A percentile compares a stretch with the other conserved stretches of the same genome.
These are phyloP conservation scores for Wickerhamomyces bisporus DNA, from an alignment of 805 yeast genomes.

Conservation along the genomic window DNA sequence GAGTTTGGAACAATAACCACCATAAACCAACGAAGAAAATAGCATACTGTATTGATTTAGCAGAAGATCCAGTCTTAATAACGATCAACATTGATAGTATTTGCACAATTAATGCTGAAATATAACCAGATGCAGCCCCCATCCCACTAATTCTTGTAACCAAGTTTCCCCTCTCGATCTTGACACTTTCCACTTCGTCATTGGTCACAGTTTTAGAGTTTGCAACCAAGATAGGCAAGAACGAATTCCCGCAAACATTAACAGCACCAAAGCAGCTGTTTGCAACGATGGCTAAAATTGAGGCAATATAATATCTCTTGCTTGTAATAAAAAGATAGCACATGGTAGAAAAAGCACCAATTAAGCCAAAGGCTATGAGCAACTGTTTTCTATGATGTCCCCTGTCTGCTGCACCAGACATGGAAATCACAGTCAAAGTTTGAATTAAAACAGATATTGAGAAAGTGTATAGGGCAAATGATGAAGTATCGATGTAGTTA, in stretches of 20 bases:
- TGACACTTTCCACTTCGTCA: slow-evolving; percentile 11
- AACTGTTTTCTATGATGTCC: slow-evolving; percentile 55
- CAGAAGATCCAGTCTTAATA: slow-evolving; percentile 31
- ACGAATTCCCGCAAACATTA: slow-evolving; percentile 74
- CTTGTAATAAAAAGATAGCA: slow-evolving; percentile 34
- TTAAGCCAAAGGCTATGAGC: slow-evolving; percentile 48
- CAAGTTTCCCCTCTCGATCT: slow-evolving; percentile 31
- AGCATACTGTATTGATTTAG: slow-evolving; percentile 49
- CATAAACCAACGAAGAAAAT: slow-evolving; percentile 63
- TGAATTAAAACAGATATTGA: slow-evolving; percentile 70
- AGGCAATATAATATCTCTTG: slow-evolving; percentile 44
- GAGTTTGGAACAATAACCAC: slow-evolving; percentile 73
- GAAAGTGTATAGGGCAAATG: slow-evolving; percentile 69
- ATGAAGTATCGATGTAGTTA: slow-evolving; percentile 60
- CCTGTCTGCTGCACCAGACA: slow-evolving; percentile 69
- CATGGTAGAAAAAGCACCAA: slow-evolving; percentile 55
- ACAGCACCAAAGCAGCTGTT: slow-evolving; percentile 74
- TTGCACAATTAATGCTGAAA: slow-evolving; percentile 66
- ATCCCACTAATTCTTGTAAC: slow-evolving; percentile 55
- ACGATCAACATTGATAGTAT: slow-evolving; percentile 49
- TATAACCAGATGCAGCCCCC: slow-evolving; percentile 69
- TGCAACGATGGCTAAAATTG: slow-evolving; percentile 53
- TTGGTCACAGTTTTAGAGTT: slow-evolving; percentile 27
- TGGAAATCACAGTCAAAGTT: slow-evolving; percentile 61
- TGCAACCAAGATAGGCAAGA: slow-evolving; percentile 55